A percentile compares a stretch with the other conserved stretches of the same genome.
These are phyloP conservation scores for Alternaria metachromatica DNA, from an alignment of 2,329 filamentous ascomycete species.

Conservation along the genomic window DNA sequence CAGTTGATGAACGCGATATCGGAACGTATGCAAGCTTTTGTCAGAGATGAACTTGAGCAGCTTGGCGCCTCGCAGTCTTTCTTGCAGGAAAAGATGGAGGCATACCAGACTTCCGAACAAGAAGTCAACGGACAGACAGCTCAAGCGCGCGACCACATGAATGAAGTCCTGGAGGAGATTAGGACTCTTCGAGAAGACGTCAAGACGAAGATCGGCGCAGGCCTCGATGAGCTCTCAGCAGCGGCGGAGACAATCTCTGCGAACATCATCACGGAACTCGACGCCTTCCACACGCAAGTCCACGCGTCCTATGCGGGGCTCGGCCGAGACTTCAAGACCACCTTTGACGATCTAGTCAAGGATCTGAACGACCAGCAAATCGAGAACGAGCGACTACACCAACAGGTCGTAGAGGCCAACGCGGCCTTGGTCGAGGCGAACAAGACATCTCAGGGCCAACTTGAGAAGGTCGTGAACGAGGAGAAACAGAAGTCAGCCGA, in stretches of 20 bases:
- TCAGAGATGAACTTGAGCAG: conserved; percentile 75
- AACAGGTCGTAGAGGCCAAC: conserved; percentile 75
- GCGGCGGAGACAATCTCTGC: conserved; percentile 88
- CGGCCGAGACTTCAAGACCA: conserved; percentile 82
- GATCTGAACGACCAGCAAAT: conserved; percentile 77
- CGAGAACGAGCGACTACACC: conserved; percentile 75
- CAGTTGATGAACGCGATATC: conserved; percentile 72
- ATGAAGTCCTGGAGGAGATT: conserved; percentile 89
- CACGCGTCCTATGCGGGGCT: conserved; percentile 84
- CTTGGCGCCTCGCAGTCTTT: conserved; percentile 73
- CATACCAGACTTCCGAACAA: conserved; percentile 71
- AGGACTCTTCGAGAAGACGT: conserved; percentile 87
- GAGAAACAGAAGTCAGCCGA: conserved; percentile 75
- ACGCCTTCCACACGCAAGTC: conserved; percentile 80
- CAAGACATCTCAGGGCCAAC: conserved; percentile 66
- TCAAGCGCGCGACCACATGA: conserved; percentile 82
- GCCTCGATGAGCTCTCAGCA: conserved; percentile 79
- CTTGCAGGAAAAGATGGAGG: conserved; percentile 70
- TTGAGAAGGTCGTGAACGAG: conserved; percentile 75
- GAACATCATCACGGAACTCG: conserved; percentile 85
- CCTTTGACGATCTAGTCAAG: conserved; percentile 81
- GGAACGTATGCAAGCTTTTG: conserved; percentile 76
- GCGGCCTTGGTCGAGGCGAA: conserved; percentile 72
- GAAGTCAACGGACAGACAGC: conserved; percentile 72
- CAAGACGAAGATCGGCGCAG: conserved; percentile 83